Conservation (phyloP, 2,329 filamentous ascomycete genomes). For the Lojkania enalia region DNA sequence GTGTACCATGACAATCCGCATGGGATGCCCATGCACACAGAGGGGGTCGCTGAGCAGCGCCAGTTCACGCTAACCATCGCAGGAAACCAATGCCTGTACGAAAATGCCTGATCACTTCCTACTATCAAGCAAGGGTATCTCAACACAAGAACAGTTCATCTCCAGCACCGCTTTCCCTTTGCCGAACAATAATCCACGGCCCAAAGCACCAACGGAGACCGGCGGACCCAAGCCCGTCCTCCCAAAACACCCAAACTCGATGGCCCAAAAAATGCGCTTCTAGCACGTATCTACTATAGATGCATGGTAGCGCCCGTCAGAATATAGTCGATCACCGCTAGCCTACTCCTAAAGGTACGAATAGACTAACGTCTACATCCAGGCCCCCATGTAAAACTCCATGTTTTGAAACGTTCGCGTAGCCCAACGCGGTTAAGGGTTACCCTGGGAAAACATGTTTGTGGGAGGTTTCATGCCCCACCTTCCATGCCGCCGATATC, state of each 20-base stretch:
- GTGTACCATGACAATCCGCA: constrained; percentile 3
- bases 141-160: neutral
- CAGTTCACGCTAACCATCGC: constrained; percentile 1
- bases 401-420: constrained; percentile 2
- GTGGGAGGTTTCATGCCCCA: constrained; percentile 31
- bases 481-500: constrained; percentile 55
- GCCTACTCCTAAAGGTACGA: too few relatives aligned
- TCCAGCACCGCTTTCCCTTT: neutral
- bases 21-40: neutral
- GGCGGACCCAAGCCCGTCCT: neutral
- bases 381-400: neutral
- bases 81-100: constrained; percentile 1
- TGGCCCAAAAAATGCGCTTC: too few relatives aligned
- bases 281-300: too few relatives aligned
- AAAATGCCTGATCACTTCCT: constrained; percentile 1
- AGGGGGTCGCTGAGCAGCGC: neutral
- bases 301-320: neutral
- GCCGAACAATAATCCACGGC: neutral
- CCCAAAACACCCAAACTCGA: constrained; percentile 1
- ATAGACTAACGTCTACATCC: neutral
- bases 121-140: constrained; percentile 10
- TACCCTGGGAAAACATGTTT: too few relatives aligned
- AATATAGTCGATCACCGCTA: neutral
- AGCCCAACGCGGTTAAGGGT: neutral
- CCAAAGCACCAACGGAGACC: neutral